A percentile compares a stretch with the other conserved stretches of the same genome.
phyloP scores from a whole-genome alignment of 495 filamentous ascomycete species.

The Penicillium tannophilum region DNA sequence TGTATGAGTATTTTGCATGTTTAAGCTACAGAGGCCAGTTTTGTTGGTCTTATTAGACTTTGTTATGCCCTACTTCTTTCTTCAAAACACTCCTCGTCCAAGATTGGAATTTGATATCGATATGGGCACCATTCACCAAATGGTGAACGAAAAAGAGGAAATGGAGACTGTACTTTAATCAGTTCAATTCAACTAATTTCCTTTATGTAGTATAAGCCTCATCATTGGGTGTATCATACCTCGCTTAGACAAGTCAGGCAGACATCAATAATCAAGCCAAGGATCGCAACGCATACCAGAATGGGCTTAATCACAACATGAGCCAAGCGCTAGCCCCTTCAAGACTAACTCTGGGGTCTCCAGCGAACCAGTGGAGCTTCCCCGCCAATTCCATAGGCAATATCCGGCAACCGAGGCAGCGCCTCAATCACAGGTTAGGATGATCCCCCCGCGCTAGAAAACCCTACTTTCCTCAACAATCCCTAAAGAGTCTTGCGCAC shows the following conservation, averaged over 20 bases:
- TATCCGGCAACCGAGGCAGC: constrained; percentile 19
- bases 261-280: neutral
- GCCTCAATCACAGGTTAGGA: constrained; percentile 14
- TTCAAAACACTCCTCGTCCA: too few relatives aligned
- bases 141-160: too few relatives aligned
- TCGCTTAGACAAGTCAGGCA: neutral
- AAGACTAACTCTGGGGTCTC: neutral
- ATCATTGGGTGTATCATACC: neutral
- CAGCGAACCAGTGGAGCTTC: constrained; percentile 9
- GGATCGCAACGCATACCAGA: neutral
- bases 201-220: neutral
- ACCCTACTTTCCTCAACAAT: constrained; percentile 6
- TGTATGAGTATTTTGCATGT: too few relatives aligned
- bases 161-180: neutral
- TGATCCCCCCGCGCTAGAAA: constrained; percentile 11
- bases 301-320: neutral
- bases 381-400: constrained; percentile 10
- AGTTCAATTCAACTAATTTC: neutral
- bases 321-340: neutral
- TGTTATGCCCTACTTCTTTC: too few relatives aligned
- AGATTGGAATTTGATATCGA: too few relatives aligned
- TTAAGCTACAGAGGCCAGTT: too few relatives aligned
- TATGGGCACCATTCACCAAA: too few relatives aligned
- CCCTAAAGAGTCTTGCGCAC: neutral
- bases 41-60: too few relatives aligned